Base-by-base conservation (phyloP, 2,329 filamentous ascomycete genomes). In the Talaromyces albobiverticillius region DNA sequence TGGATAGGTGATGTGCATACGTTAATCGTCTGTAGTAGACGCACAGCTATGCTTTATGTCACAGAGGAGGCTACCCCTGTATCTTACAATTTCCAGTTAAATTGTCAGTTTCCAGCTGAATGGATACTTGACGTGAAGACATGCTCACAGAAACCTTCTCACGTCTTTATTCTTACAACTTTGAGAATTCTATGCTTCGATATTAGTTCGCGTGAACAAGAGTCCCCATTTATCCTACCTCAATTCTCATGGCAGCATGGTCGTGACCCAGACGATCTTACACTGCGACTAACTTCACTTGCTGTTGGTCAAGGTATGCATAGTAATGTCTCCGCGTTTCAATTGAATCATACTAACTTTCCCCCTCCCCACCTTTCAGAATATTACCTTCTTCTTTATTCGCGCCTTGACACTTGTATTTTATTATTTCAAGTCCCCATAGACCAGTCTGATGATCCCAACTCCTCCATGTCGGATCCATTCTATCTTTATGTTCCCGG, bases 91-190 rank as follows among this genome's bases (percentile, higher is more conserved):
- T 61, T 77, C 54, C 67, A 74, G 46, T 60, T 78, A 40, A 65
- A 67, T 10, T 61, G 73, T 48, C 57, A 59, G 16, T 67, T 64
- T 43, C 59, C 66, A 34, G 70, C 69, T 5, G 73, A 79, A 55
- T 83, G 82, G 80, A 78, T 85, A 40, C 62, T 86, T 32, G 80
- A 82, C 59, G 61, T 83, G 18, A 71, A 72, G 57, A 64, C 67
- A 50, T 76, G 79, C 57, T 67, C 73, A 10, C 64, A 59, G 3
- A 67, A 74, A 45, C 61, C 65, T 13, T 70, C 73, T 25, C 71
- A 75, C 20, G 63, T 82, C 46, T 80, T 80, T 48, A 68, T 85
- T 31, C 63, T 85, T 45, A 85, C 82, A 1, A 79, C 79, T 0
- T 74, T 71, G 4, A 74, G 73, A 45, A 60, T 86, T 3, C 65